Percentiles rank a stretch among this genome's conserved stretches.
phyloP scores from a whole-genome alignment of 148 eudicot species.

The Cornus florida region DNA sequence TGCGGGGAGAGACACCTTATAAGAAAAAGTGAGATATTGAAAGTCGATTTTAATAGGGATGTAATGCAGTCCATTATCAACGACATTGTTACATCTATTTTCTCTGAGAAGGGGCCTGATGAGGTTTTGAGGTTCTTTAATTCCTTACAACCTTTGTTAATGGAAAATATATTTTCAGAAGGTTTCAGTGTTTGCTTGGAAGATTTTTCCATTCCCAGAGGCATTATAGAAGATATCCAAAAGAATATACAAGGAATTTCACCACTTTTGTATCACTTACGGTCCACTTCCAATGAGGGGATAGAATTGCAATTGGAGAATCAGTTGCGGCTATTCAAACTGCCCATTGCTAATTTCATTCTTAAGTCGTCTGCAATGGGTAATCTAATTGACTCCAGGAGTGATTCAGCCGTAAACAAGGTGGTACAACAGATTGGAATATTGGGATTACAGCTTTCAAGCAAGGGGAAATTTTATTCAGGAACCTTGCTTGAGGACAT shows the following conservation, averaged over 20 bases:
- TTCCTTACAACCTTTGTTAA: conserved; percentile 73
- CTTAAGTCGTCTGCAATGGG: conserved; percentile 65
- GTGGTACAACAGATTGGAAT: conserved; percentile 90
- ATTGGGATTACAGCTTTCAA: conserved; percentile 71
- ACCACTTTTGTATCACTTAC: conserved; percentile 47
- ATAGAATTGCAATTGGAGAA: conserved; percentile 65
- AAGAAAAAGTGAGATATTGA: conserved; percentile 51
- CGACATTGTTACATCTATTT: conserved; percentile 65
- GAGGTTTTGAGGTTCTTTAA: conserved; percentile 70
- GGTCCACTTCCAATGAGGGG: conserved; percentile 56
- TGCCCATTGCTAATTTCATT: conserved; percentile 56
- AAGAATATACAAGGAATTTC: conserved; percentile 49
- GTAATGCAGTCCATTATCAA: conserved; percentile 48
- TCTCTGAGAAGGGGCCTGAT: conserved; percentile 67
- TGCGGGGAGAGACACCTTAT: conserved; percentile 55
- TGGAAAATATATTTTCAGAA: conserved; percentile 70
- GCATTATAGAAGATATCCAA: conserved; percentile 38
- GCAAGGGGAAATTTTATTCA: conserved; percentile 76
- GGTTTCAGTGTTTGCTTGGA: conserved; percentile 76
- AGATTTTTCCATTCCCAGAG: conserved; percentile 57
- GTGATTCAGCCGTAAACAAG: conserved; percentile 76
- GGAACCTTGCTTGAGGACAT: conserved; percentile 61
- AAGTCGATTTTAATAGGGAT: conserved; percentile 58
- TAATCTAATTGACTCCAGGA: conserved; percentile 65
- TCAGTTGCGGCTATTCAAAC: conserved; percentile 44